Conservation (phyloP, 2,329 filamentous ascomycete species). For the Paramyrothecium sp. region DNA sequence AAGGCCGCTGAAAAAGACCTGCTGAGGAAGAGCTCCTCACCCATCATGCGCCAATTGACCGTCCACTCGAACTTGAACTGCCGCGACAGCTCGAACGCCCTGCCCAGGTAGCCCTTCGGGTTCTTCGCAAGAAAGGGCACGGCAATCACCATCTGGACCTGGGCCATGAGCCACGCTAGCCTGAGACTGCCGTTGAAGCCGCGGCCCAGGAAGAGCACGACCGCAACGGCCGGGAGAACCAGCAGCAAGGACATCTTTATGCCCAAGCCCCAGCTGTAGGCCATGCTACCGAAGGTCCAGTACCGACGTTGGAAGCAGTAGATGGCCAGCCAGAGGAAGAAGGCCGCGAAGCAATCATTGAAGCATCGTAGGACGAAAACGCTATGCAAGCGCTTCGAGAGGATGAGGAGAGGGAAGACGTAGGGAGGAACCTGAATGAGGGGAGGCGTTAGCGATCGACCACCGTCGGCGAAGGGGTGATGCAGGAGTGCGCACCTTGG, state of each 20-base stretch:
- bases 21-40: slow-evolving; percentile 74
- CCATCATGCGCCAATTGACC: slow-evolving; percentile 97
- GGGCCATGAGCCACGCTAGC: slow-evolving; percentile 68
- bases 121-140: slow-evolving; percentile 69
- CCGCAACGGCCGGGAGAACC: slow-evolving; percentile 74
- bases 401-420: slow-evolving; percentile 77
- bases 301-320: slow-evolving; percentile 70
- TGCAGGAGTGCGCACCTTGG: slow-evolving; percentile 50
- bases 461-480: neutral
- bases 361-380: slow-evolving; percentile 91
- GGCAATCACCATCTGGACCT: slow-evolving; percentile 70
- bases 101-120: slow-evolving; percentile 68
- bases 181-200: slow-evolving; percentile 65
- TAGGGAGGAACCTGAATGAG: slow-evolving; percentile 73
- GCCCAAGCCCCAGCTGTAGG: slow-evolving; percentile 79
- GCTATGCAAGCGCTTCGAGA: slow-evolving; percentile 91
- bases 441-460: neutral
- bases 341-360: slow-evolving; percentile 88
- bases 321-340: slow-evolving; percentile 82
- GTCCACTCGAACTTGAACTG: slow-evolving; percentile 98
- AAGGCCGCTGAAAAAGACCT: slow-evolving; percentile 66
- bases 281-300: slow-evolving; percentile 71
- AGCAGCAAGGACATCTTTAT: slow-evolving; percentile 94
- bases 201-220: slow-evolving; percentile 71
- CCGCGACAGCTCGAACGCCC: slow-evolving; percentile 87